Percentiles rank a stretch among this genome's conserved stretches.
Evolutionary conservation across 768 basidiomycete species (phyloP).

Genomic region (Russula dissimulans): DNA sequence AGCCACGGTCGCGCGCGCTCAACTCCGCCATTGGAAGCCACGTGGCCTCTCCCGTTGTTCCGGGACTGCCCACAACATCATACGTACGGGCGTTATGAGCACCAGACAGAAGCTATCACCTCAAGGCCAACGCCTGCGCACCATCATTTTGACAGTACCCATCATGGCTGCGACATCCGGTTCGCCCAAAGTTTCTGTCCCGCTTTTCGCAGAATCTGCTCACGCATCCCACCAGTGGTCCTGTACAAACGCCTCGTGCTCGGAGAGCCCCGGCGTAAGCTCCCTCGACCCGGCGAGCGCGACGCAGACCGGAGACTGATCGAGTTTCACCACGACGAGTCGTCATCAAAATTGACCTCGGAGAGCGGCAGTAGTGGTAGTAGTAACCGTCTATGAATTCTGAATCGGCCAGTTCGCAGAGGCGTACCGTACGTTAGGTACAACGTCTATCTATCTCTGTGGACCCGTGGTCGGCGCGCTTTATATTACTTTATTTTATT

Average conservation of each 20-base stretch:
- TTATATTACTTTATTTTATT: background rate
- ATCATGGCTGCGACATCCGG: constrained; percentile 57
- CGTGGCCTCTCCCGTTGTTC: background rate
- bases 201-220: constrained; percentile 3
- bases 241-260: constrained; percentile 56
- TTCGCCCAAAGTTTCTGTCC: constrained; percentile 28
- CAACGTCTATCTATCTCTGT: background rate
- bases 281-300: constrained; percentile 24
- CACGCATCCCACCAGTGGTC: constrained; percentile 36
- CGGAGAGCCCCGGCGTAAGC: constrained; percentile 38
- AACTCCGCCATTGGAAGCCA: background rate
- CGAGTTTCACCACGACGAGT: constrained; percentile 15
- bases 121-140: constrained; percentile 38
- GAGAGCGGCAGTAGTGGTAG: background rate
- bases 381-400: background rate
- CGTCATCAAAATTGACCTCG: background rate
- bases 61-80: background rate
- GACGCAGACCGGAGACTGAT: constrained; percentile 16
- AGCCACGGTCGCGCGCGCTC: background rate
- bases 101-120: constrained; percentile 30
- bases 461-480: background rate
- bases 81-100: constrained; percentile 8
- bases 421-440: background rate
- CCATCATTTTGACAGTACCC: constrained; percentile 54
- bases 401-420: background rate